Conservation (phyloP, 2,329 filamentous ascomycete genomes). For the Rhynchosporium graminicola region DNA sequence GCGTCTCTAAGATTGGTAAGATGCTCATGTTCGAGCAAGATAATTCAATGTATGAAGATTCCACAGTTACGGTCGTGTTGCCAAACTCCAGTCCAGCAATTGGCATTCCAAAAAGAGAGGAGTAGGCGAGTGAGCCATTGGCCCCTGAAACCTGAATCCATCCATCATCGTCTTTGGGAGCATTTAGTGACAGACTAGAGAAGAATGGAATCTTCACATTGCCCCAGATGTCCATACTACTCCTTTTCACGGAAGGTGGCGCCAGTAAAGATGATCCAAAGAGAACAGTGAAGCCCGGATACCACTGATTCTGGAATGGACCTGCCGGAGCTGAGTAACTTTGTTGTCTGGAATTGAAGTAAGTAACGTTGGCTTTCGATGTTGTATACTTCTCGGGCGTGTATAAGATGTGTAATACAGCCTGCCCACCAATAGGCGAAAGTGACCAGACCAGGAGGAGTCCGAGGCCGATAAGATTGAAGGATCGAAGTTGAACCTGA, state of each 20-base stretch:
- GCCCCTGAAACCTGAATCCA: slow-evolving; percentile 26
- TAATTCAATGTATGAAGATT: slow-evolving; percentile 32
- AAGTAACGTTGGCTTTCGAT: slow-evolving; percentile 22
- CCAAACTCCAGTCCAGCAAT: slow-evolving; percentile 23
- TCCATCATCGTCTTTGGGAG: slow-evolving; percentile 21
- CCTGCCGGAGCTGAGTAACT: slow-evolving; percentile 29
- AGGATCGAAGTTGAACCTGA: slow-evolving; percentile 33
- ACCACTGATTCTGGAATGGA: slow-evolving; percentile 24
- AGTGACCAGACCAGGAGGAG: slow-evolving; percentile 39
- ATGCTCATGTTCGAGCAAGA: slow-evolving; percentile 26
- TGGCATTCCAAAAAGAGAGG: slow-evolving; percentile 33
- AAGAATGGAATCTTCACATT: slow-evolving; percentile 38
- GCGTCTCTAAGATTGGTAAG: slow-evolving; percentile 7
- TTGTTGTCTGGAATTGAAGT: slow-evolving; percentile 31
- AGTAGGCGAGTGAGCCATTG: slow-evolving; percentile 26
- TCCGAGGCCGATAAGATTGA: slow-evolving; percentile 35
- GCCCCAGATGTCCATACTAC: slow-evolving; percentile 36
- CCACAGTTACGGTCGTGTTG: slow-evolving; percentile 29
- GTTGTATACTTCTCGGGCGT: slow-evolving; percentile 24
- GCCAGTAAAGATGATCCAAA: slow-evolving; percentile 31
- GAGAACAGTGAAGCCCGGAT: slow-evolving; percentile 26
- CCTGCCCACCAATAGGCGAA: slow-evolving; percentile 40
- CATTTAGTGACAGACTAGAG: slow-evolving; percentile 21
- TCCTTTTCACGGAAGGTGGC: slow-evolving; percentile 28
- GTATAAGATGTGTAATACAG: slow-evolving; percentile 33